Percentiles rank a stretch among this genome's conserved stretches.
phyloP scores from a whole-genome alignment of 176 grass and related monocot genomes.

The Rhynchospora breviuscula region DNA sequence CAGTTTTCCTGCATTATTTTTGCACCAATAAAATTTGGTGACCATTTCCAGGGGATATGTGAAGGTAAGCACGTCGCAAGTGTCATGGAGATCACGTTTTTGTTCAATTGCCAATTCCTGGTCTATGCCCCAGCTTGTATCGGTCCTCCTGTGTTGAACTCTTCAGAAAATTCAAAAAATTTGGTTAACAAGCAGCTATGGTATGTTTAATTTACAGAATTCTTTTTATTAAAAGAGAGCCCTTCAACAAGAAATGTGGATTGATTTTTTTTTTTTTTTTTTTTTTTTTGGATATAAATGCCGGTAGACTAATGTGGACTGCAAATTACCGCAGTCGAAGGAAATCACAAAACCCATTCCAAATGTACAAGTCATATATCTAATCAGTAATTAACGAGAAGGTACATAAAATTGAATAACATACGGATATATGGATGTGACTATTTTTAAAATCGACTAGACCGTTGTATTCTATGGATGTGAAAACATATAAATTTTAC shows the following conservation, averaged over 20 bases:
- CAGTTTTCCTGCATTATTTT: not conserved
- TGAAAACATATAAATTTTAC: no score
- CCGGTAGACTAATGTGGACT: not conserved
- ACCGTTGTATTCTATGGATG: no score
- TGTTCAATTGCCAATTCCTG: not conserved
- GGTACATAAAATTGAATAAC: not conserved
- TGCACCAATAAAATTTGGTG: not conserved
- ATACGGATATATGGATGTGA: no score
- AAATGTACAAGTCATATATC: not conserved
- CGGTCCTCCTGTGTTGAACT: not conserved
- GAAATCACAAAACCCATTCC: not conserved
- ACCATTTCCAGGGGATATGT: not conserved
- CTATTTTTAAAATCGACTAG: no score
- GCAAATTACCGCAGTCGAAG: not conserved
- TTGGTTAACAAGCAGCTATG: not conserved
- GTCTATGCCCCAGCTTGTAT: not conserved
- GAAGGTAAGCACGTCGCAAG: not conserved
- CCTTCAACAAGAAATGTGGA: no score
- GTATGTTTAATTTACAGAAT: not conserved
- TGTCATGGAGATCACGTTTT: not conserved
- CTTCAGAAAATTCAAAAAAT: not conserved
- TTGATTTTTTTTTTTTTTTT: no score
- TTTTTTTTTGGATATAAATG: no score
- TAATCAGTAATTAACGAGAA: not conserved
- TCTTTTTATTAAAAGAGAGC: not conserved